Conservation (phyloP, 2,329 filamentous ascomycete genomes). For the Nakataea oryzae region DNA sequence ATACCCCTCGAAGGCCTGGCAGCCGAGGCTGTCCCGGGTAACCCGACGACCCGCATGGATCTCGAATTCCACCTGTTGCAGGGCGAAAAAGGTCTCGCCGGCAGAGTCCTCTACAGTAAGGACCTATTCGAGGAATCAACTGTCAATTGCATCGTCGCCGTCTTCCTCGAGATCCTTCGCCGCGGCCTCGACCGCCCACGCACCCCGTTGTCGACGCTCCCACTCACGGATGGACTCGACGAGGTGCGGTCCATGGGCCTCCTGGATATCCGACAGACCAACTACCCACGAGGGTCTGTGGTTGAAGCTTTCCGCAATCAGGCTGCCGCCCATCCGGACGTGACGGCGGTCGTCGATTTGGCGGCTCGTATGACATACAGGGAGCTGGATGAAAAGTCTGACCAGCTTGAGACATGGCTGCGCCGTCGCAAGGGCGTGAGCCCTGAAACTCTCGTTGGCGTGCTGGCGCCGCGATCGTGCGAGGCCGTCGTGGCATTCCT, state of each 20-base stretch:
- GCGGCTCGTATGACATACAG: not conserved
- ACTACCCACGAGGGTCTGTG: not conserved
- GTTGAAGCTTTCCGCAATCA: not conserved
- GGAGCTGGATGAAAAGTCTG: not conserved
- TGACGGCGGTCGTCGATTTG: not conserved
- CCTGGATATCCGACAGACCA: not conserved
- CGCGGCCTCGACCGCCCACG: not conserved
- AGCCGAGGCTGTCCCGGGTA: not conserved
- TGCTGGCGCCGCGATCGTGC: conserved; percentile 1
- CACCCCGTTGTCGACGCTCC: not conserved
- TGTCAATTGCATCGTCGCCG: not conserved
- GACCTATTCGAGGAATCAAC: not conserved
- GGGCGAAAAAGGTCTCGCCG: not conserved
- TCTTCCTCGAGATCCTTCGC: not conserved
- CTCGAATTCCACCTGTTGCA: not conserved
- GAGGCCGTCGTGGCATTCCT: not conserved
- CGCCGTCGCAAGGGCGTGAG: not conserved
- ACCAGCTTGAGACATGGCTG: not conserved
- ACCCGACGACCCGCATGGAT: not conserved
- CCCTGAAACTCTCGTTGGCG: not conserved
- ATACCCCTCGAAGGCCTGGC: not conserved
- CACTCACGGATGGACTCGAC: not conserved
- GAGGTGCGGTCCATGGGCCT: not conserved
- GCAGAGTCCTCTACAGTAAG: not conserved
- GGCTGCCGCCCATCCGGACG: not conserved